Base-by-base conservation (phyloP, 2,329 filamentous ascomycete species). In the Graphiopsis chlorocephala region DNA sequence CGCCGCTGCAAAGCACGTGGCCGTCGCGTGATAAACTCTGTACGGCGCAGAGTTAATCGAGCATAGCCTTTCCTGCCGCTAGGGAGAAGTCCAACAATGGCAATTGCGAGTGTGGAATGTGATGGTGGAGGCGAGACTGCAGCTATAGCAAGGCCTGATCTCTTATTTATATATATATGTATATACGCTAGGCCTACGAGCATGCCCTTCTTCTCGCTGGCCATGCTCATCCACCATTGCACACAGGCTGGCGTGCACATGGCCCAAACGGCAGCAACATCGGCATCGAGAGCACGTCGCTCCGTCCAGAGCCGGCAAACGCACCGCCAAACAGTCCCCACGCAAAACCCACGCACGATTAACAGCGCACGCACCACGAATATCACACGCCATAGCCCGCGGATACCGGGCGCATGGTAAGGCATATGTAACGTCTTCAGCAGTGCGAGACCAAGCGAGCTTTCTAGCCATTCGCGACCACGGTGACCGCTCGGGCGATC, bases 11-110 rank as follows among this genome's bases (percentile, higher is more conserved):
- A n/a, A n/a, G 28, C 50, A 53, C 50, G 50, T 53, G 50, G 50
- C 28, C 50, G 12, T 53, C 50, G 50, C 50, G 50, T 53, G 50
- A 31, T 53, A 53, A 28, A 53, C 50, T 53, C 50, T 53, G 15
- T 31, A 50, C 35, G 57, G 57, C 57, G 57, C 11, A 38, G 35
- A 60, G 38, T 26, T 17, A 48, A 48, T 47, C 38, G 14, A 8
- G 56, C 10, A 60, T 60, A 31, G 38, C n/a, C 17, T 50, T 58
- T n/a, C 23, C 52, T 17, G 52, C 26, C 29, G n/a, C n/a, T n/a
- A n/a, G n/a, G n/a, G n/a, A n/a, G n/a, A n/a, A n/a, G n/a, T n/a
- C n/a, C n/a, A n/a, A n/a, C n/a, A 53, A 28, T 20, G n/a, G 50
- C 15, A 53, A 28, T 31, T 31, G 26, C 28, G 11, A 29, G 25